A percentile compares a stretch with the other conserved stretches of the same genome.
Conservation (phyloP, 2,329 filamentous ascomycete species). For the Exophiala alcalophila region DNA sequence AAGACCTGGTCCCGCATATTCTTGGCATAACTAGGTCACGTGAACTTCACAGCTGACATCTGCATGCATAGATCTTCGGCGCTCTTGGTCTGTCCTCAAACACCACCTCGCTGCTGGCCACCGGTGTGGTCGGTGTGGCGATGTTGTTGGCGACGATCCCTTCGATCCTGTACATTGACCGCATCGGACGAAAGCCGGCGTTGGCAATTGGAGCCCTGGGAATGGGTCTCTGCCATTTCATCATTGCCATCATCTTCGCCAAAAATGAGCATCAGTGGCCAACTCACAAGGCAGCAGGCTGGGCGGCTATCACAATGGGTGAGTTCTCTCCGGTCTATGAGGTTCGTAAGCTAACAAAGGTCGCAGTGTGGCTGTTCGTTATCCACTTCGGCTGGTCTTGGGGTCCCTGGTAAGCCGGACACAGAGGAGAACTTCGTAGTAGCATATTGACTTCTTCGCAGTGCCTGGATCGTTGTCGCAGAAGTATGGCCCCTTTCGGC, state of each 20-base stretch:
- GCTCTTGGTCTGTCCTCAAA: conserved; percentile 37
- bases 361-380: conserved; percentile 63
- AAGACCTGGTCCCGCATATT: too few relatives aligned
- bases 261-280: conserved; percentile 60
- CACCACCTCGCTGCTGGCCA: conserved; percentile 40
- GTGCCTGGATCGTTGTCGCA: conserved; percentile 70
- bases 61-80: conserved; percentile 39
- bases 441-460: conserved; percentile 1
- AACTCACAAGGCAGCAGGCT: conserved; percentile 60
- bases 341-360: neutral
- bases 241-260: conserved; percentile 67
- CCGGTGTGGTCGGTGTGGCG: conserved; percentile 42
- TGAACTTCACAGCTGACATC: too few relatives aligned
- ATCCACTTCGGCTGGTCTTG: conserved; percentile 73
- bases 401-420: conserved; percentile 38
- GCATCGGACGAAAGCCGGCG: conserved; percentile 41
- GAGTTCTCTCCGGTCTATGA: too few relatives aligned
- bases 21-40: too few relatives aligned
- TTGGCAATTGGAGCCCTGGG: conserved; percentile 57
- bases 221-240: conserved; percentile 68
- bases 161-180: conserved; percentile 42
- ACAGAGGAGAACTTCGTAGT: neutral
- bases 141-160: conserved; percentile 43
- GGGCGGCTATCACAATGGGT: conserved; percentile 58
- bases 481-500: conserved; percentile 72